These are phyloP conservation scores for Pulveroboletus sp. DNA, from an alignment of 768 basidiomycete genomes.

Conservation along the genomic window DNA sequence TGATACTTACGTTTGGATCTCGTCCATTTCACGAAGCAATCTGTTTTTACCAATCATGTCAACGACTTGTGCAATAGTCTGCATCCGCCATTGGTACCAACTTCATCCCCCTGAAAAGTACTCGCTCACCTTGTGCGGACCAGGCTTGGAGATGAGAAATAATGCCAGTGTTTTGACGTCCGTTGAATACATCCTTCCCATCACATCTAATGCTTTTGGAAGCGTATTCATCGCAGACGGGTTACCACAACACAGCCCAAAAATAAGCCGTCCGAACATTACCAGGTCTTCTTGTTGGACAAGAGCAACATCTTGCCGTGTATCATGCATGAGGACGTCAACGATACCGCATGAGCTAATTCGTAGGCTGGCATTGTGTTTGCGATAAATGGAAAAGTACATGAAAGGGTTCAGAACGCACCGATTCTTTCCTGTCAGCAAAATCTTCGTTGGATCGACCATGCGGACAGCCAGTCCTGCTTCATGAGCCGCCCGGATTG, in stretches of 20 bases:
- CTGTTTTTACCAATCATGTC: slow-evolving; percentile 69
- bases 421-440: slow-evolving; percentile 90
- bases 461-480: slow-evolving; percentile 76
- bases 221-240: slow-evolving; percentile 53
- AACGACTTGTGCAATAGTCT: slow-evolving; percentile 79
- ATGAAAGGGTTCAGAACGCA: slow-evolving; percentile 22
- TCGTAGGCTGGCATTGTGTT: slow-evolving; percentile 55
- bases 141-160: slow-evolving; percentile 73
- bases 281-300: slow-evolving; percentile 87
- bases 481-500: slow-evolving; percentile 84
- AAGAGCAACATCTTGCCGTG: slow-evolving; percentile 52
- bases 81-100: slow-evolving; percentile 1
- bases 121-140: slow-evolving; percentile 53
- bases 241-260: slow-evolving; percentile 75
- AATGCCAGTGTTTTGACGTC: slow-evolving; percentile 82
- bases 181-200: slow-evolving; percentile 69
- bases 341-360: slow-evolving; percentile 84
- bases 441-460: slow-evolving; percentile 82
- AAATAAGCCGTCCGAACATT: slow-evolving; percentile 82
- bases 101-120: background rate
- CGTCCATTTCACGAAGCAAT: slow-evolving; percentile 78
- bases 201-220: slow-evolving; percentile 73
- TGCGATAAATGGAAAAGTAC: background rate
- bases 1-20: slow-evolving; percentile 64
- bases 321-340: slow-evolving; percentile 80